A percentile compares a stretch with the other conserved stretches of the same genome.
Conservation (phyloP, 2,329 filamentous ascomycete species). For the Teratosphaeria pseudoeucalypti region DNA sequence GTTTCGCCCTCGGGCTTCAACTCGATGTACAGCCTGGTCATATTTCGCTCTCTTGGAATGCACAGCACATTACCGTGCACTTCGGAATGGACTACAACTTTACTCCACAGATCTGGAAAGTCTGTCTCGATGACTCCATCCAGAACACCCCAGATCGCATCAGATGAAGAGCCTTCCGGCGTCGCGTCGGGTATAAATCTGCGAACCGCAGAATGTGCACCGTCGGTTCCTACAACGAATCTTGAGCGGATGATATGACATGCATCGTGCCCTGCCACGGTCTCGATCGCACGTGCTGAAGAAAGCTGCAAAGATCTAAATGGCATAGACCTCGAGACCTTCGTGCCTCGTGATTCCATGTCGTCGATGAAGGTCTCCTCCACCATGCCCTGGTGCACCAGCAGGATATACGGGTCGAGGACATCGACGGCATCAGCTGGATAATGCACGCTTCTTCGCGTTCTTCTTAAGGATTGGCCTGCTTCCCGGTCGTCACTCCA, state of each 20-base stretch:
- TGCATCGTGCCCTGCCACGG: not conserved
- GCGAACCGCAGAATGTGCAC: conserved; percentile 60
- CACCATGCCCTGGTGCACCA: conserved; percentile 64
- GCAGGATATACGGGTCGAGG: conserved; percentile 44
- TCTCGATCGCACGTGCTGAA: conserved; percentile 15
- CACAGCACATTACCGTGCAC: conserved; percentile 62
- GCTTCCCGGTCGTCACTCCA: conserved; percentile 35
- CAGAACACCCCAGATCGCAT: conserved; percentile 41
- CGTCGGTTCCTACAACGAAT: conserved; percentile 63
- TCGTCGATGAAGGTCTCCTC: conserved; percentile 62
- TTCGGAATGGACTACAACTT: conserved; percentile 53
- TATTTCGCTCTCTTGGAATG: conserved; percentile 51
- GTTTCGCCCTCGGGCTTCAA: conserved; percentile 5
- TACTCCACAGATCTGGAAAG: not conserved
- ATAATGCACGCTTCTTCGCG: conserved; percentile 4
- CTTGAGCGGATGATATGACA: conserved; percentile 27
- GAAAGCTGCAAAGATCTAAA: conserved; percentile 8
- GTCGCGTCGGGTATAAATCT: conserved; percentile 40
- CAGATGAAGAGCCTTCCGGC: conserved; percentile 38
- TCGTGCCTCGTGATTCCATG: conserved; percentile 7
- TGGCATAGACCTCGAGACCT: conserved; percentile 14
- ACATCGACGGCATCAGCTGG: conserved; percentile 33
- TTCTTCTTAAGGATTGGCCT: not conserved
- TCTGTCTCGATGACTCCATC: not conserved
- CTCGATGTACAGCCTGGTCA: conserved; percentile 19